Evolutionary conservation across 1,284 basidiomycete genomes (phyloP), one percentile per base, ranked within the genome.

Genomic region (Veloporphyrellus conicus): DNA sequence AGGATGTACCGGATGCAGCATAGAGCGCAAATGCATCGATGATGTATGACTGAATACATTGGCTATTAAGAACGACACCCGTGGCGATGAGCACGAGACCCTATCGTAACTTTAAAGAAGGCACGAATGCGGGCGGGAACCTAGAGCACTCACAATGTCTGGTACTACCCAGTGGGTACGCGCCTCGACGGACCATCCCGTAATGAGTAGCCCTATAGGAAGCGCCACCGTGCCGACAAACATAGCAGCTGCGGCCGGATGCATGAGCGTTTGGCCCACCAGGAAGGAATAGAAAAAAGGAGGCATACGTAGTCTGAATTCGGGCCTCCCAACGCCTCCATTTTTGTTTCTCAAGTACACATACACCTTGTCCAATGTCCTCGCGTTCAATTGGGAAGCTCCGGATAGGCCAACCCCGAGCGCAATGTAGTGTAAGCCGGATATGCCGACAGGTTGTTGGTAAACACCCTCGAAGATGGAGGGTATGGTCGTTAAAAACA

Each of bases 401-500:
- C 54, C 62, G 0, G 59, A 62, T 23, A 77, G 54, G 18, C 76
- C 76, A 9, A 76, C 39, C 7, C 74, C 78, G 20, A 82, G 68
- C 7, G 79, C 71, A 41, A 81, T 61, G 55, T 83, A 83, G 57
- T 81, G 69, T 16, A 81, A 62, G 0, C 77, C 84, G 0, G 81
- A 75, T 41, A 87, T 82, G 40, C 79, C 76, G 34, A 74, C 60
- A 2, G 59, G 51, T 63, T 83, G 60, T 22, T 65, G 56, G 53
- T 87, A 86, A 0, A 71, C 60, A 3, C 67, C 67, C 42, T 71
- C 65, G 55, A 81, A 90, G 20, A 87, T 85, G 1, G 63, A 54
- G 0, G 82, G 77, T 18, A 90, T 82, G 0, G 78, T 82, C 0
- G 84, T 85, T 36, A 89, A 66, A 55, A 86, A 71, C 7, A 84